Base-by-base conservation (phyloP, 495 filamentous ascomycete species). In the Aspergillus avenaceus region DNA sequence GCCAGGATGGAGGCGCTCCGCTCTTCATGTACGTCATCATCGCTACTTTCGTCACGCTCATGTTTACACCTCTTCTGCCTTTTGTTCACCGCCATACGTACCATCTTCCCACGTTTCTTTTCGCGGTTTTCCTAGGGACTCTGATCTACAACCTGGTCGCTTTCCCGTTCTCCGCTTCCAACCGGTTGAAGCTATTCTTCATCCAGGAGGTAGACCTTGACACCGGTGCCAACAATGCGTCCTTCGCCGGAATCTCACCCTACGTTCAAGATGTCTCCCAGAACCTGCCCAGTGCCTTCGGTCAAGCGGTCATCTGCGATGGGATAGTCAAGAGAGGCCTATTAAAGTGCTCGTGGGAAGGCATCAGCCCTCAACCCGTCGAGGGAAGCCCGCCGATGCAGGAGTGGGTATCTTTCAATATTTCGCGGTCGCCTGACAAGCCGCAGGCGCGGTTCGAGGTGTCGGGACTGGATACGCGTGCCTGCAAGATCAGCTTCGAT, bases 61-160 rank as follows among this genome's bases (percentile, higher is more conserved):
- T 96, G 1, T 62, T 98, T n/a, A 70, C 87, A 3, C 93, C 93
- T 0, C 69, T 88, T 12, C 75, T 83, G 0, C 93, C 93, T 0
- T 96, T 91, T 58, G 78, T 95, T 18, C 92, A 97, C 65, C 86
- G 92, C 25, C 82, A 88, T 56, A 89, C 84, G 9, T 86, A 86
- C 57, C 88, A 95, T 50, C 72, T 97, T 27, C 91, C 93, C 4
- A 63, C 84, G 0, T 82, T 92, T 54, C 61, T 96, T 18, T 74
- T 95, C 40, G 63, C 85, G 8, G 71, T 97, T 24, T 87, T 90
- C 51, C 52, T 81, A 32, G 87, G 78, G 23, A 96, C 91, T 11
- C 64, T 91, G 25, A 81, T 92, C 58, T 97, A 95, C 74, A 96
- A 93, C 62, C 80, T 96, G 9, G 68, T 75, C 19, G 91, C 88